These are phyloP conservation scores for Podila horticola DNA, from an alignment of 192 early-diverging fungal species.

Conservation along the genomic window DNA sequence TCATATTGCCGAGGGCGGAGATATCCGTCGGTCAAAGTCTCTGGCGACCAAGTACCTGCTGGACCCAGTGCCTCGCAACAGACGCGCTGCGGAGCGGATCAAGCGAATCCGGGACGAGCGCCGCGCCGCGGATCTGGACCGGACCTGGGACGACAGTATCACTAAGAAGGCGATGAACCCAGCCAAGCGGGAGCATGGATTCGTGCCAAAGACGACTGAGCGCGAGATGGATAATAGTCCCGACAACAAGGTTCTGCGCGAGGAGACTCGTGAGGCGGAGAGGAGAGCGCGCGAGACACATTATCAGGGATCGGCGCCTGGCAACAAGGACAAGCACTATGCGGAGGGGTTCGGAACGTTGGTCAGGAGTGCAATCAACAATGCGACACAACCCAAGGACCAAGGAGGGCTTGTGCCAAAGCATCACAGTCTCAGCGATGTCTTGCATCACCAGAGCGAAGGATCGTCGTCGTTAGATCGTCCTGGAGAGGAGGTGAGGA, in stretches of 20 bases:
- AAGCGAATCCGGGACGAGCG: slow-evolving; percentile 15
- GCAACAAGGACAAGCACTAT: slow-evolving; percentile 14
- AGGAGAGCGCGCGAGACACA: slow-evolving; percentile 2
- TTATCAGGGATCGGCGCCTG: slow-evolving; percentile 19
- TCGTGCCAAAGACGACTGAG: slow-evolving; percentile 24
- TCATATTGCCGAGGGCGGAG: slow-evolving; percentile 12
- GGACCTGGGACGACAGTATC: slow-evolving; percentile 44
- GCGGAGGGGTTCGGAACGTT: slow-evolving; percentile 22
- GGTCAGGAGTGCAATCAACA: slow-evolving; percentile 9
- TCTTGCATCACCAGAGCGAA: slow-evolving; percentile 4
- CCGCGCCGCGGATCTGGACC: slow-evolving; percentile 5
- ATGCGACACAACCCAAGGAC: slow-evolving; percentile 14
- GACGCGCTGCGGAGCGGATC: slow-evolving; percentile 19
- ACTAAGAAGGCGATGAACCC: slow-evolving; percentile 43
- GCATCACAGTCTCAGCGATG: slow-evolving; percentile 3
- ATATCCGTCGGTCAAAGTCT: slow-evolving; percentile 23
- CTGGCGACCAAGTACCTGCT: slow-evolving; percentile 34
- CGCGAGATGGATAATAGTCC: slow-evolving; percentile 7
- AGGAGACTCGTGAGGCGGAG: slow-evolving; percentile 16
- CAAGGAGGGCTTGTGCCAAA: slow-evolving; percentile 13
- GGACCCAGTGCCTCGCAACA: slow-evolving; percentile 28
- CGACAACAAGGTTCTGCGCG: background rate
- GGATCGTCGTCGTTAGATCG: background rate
- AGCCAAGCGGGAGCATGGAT: slow-evolving; percentile 41
- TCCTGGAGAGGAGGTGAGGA: background rate